phyloP scores from a whole-genome alignment of 1,284 basidiomycete genomes.

The Ceraceosorus guamensis region DNA sequence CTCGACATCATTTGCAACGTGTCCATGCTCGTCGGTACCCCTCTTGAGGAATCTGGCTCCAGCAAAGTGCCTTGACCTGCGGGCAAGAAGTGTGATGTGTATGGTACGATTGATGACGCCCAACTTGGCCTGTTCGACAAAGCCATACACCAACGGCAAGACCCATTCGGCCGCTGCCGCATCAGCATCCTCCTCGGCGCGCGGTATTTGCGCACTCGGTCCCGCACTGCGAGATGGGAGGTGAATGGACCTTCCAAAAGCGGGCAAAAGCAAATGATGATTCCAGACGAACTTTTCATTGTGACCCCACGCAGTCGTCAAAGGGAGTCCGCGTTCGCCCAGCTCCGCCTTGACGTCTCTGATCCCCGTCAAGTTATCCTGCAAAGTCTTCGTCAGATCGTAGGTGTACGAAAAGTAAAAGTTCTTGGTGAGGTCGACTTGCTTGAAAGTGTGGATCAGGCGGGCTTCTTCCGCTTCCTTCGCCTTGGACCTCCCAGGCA shows the following conservation, averaged over 20 bases:
- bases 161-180: conserved; percentile 64
- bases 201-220: neutral
- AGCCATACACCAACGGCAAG: conserved; percentile 85
- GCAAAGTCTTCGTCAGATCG: conserved; percentile 88
- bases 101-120: conserved; percentile 82
- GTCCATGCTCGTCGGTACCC: conserved; percentile 81
- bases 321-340: conserved; percentile 10
- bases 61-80: conserved; percentile 88
- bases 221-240: conserved; percentile 5
- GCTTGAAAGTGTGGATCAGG: conserved; percentile 84
- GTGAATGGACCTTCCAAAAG: conserved; percentile 48
- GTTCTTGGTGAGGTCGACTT: conserved; percentile 96
- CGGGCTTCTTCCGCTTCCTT: conserved; percentile 48
- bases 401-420: conserved; percentile 99
- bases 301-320: conserved; percentile 55
- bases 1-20: conserved; percentile 98
- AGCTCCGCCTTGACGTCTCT: conserved; percentile 35
- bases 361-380: conserved; percentile 71
- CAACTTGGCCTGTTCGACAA: conserved; percentile 95
- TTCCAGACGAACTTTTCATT: conserved; percentile 96
- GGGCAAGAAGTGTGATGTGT: conserved; percentile 87
- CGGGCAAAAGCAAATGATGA: conserved; percentile 71
- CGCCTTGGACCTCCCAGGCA: conserved; percentile 34
- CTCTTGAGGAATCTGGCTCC: conserved; percentile 91
- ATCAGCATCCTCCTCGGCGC: conserved; percentile 8